Evolutionary conservation across 2,329 filamentous ascomycete species (phyloP), one percentile per base, ranked within the genome.

Genomic region (Ascochyta pisi): DNA sequence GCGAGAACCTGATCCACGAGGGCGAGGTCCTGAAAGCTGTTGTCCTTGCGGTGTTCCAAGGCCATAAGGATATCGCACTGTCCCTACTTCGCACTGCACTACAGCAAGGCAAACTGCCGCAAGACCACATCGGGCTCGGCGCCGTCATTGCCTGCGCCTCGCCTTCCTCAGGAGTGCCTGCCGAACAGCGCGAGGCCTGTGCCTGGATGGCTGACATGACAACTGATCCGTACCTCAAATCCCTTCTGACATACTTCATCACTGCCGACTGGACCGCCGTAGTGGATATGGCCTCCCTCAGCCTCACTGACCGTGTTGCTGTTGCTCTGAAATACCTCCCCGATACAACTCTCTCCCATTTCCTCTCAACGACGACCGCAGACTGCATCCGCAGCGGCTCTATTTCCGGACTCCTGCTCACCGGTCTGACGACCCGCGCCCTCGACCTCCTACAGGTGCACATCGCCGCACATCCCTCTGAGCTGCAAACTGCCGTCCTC

Each of bases 361-460:
- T 82, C 67, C 69, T 82, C 43, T 70, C 75, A 40, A 63, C 68
- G 24, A 83, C 90, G 62, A 86, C 89, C 12, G 77, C 81, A 4
- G 81, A 84, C 37, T 85, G 86, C 15, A 83, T 88, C 45, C 77
- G 79, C 12, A 83, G 84, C 3, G 91, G 91, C 43, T 87, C 93
- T 66, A 84, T 93, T 45, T 89, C 92, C 73, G 91, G 88, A 29
- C 85, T 95, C 37, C 84, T 92, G 3, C 82, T 96, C 12, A 91
- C 90, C 0, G 91, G 91, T 34, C 87, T 96, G 57, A 87, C 86
- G 3, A 89, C 91, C 62, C 80, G 81, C 49, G 82, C 89, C 47
- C 86, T 93, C 54, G 89, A 92, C 69, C 85, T 95, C 16, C 84
- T 94, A 57, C 88, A 90, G 58, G 85, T 86, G 46, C 92, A 92